Evolutionary conservation across 2,329 filamentous ascomycete species (phyloP).

Genomic region (Colletotrichum incanum): DNA sequence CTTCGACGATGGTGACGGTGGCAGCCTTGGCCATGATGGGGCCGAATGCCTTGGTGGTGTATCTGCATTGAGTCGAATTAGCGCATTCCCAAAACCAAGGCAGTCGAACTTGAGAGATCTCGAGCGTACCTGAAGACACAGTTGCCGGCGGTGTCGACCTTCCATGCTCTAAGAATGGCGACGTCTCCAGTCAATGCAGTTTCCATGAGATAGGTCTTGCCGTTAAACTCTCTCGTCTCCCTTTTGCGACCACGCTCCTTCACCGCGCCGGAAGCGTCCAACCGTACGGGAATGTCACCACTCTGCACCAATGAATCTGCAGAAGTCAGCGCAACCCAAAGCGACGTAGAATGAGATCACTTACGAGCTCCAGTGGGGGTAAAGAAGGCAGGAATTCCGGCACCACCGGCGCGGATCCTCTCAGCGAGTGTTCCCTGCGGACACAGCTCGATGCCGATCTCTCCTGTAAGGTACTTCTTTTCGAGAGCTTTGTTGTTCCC

Average conservation of each 20-base stretch:
- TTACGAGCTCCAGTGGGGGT: conserved; percentile 80
- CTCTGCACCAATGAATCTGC: conserved; percentile 76
- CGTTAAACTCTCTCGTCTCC: conserved; percentile 81
- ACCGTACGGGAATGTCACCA: conserved; percentile 77
- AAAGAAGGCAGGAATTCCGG: conserved; percentile 86
- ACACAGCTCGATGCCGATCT: conserved; percentile 82
- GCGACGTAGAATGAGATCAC: conserved; percentile 46
- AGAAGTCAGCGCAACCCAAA: not conserved
- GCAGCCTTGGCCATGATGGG: conserved; percentile 88
- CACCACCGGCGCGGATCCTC: conserved; percentile 79
- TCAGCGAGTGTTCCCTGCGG: conserved; percentile 84
- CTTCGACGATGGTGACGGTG: conserved; percentile 84
- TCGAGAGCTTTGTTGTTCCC: conserved; percentile 85
- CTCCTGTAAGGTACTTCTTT: conserved; percentile 80
- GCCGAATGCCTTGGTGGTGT: conserved; percentile 83
- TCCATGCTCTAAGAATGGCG: conserved; percentile 83
- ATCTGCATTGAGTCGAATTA: conserved; percentile 54
- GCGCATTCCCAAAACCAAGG: not conserved
- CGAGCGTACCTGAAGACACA: conserved; percentile 78
- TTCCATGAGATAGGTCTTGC: conserved; percentile 83
- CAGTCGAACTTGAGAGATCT: not conserved
- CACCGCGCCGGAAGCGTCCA: conserved; percentile 72
- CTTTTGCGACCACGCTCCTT: conserved; percentile 76
- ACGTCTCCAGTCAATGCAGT: conserved; percentile 83
- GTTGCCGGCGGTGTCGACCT: conserved; percentile 83